These are phyloP conservation scores for Lepidium sativum DNA, from an alignment of 345 rosid genomes.

Conservation along the genomic window DNA sequence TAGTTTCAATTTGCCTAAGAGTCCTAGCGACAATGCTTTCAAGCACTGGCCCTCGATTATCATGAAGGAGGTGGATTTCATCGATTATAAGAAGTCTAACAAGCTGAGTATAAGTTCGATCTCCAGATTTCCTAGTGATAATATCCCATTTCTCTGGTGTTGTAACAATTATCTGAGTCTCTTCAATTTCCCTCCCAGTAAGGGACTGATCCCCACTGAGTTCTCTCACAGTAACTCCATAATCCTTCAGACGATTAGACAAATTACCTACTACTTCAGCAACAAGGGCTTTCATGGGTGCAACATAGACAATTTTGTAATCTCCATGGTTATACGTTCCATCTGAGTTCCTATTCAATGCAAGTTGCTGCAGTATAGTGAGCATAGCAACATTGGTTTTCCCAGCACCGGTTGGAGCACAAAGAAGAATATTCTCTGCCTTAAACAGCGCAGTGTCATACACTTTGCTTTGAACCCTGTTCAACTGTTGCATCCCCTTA, in stretches of 20 bases:
- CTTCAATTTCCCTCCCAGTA: constrained; percentile 89
- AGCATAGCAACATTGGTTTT: constrained; percentile 96
- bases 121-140: constrained; percentile 94
- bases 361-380: constrained; percentile 93
- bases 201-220: constrained; percentile 92
- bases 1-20: constrained; percentile 87
- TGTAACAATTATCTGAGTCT: constrained; percentile 92
- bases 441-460: constrained; percentile 69
- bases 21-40: constrained; percentile 99
- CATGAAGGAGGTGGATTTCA: constrained; percentile 97
- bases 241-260: constrained; percentile 67
- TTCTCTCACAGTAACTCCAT: constrained; percentile 73
- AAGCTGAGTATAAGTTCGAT: constrained; percentile 90
- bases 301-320: constrained; percentile 93
- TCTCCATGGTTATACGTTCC: constrained; percentile 63
- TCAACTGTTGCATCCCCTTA: constrained; percentile 81
- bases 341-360: constrained; percentile 46
- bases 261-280: constrained; percentile 93
- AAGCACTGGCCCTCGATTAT: constrained; percentile 94
- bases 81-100: constrained; percentile 88
- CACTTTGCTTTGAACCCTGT: constrained; percentile 90
- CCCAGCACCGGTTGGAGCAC: constrained; percentile 99
- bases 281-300: constrained; percentile 99
- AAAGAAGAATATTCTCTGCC: constrained; percentile 77
- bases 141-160: constrained; percentile 99